Percentiles rank a stretch among this genome's conserved stretches.
These are phyloP conservation scores for Lasiodiplodia gonubiensis DNA, from an alignment of 2,329 filamentous ascomycete species.

Conservation along the genomic window DNA sequence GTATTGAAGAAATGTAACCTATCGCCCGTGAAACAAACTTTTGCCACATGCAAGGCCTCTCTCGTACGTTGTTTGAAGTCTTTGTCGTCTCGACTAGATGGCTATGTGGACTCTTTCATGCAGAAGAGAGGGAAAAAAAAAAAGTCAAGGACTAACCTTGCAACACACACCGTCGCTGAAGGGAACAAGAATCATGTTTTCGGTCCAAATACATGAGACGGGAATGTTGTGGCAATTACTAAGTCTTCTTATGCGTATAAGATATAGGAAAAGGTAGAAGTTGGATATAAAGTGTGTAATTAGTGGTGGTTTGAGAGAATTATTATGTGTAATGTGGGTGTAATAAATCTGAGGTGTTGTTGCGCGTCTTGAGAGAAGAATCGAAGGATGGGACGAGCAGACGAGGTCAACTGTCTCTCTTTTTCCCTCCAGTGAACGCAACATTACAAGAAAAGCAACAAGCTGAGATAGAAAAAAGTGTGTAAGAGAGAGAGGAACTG, in stretches of 20 bases:
- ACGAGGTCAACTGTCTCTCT: constrained; percentile 19
- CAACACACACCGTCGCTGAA: not conserved
- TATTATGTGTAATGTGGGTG: constrained; percentile 20
- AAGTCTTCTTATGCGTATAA: not conserved
- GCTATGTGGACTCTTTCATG: not conserved
- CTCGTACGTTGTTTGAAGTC: not conserved
- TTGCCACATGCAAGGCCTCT: not conserved
- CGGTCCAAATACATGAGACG: not conserved
- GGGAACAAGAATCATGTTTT: too few relatives aligned
- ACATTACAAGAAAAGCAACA: constrained; percentile 49
- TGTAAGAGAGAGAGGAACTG: constrained; percentile 3
- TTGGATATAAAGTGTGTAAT: not conserved
- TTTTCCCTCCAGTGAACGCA: constrained; percentile 6
- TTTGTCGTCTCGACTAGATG: not conserved
- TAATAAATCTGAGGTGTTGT: constrained; percentile 11
- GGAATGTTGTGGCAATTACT: not conserved
- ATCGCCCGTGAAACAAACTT: not conserved
- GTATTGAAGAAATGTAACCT: constrained; percentile 2
- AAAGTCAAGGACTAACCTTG: not conserved
- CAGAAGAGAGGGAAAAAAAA: not conserved
- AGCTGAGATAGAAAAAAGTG: constrained; percentile 37
- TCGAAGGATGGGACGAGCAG: constrained; percentile 16
- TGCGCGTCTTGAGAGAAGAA: constrained; percentile 8
- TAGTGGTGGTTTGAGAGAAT: not conserved
- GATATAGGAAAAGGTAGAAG: not conserved